Base-by-base conservation (phyloP, 1,284 basidiomycete genomes). In the Xerocomus amazonicus region DNA sequence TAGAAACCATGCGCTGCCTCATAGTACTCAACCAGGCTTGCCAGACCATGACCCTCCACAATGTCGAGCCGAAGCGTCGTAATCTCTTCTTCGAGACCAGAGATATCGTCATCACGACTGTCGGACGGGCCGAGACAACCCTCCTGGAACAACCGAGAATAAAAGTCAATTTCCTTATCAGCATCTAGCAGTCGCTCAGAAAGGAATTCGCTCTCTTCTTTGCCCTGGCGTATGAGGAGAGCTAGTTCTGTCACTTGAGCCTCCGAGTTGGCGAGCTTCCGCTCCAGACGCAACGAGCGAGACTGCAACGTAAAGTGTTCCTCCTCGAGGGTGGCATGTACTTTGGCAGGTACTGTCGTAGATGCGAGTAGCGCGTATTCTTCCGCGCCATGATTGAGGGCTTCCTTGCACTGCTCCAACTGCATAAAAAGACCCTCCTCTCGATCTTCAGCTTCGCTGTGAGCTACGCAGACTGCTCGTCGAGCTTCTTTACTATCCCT, bases 261-360 rank as follows among this genome's bases (percentile, higher is more conserved):
- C 49, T 87, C 83, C 9, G 83, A 73, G 58, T 85, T 85, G 31
- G 77, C 80, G 6, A 86, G 69, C 60, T 83, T 86, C 53, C 86
- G 77, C 59, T 85, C 79, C 14, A 87, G 68, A 31, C 82, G 78
- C 31, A 73, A 63, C 16, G 71, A 68, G 10, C 72, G 76, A 23
- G 80, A 59, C 49, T 75, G 74, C 19, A 78, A 59, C 0, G 63
- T 58, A 6, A 62, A 45, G 40, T 74, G 62, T 31, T 79, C 73
- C 32, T 72, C 67, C 61, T 75, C 73, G 33, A 81, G 66, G n/a
- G 56, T 55, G 10, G 68, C 65, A 58, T 83, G 72, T 0, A 54
- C 56, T 14, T 69, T 56, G 40, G 63, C 58, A 1, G 77, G 58
- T 10, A 84, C 71, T 1, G 79, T 75, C n/a, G 71, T 65, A 8